phyloP scores from a whole-genome alignment of 352 stramenopile species.

The Phytophthora vignae region DNA sequence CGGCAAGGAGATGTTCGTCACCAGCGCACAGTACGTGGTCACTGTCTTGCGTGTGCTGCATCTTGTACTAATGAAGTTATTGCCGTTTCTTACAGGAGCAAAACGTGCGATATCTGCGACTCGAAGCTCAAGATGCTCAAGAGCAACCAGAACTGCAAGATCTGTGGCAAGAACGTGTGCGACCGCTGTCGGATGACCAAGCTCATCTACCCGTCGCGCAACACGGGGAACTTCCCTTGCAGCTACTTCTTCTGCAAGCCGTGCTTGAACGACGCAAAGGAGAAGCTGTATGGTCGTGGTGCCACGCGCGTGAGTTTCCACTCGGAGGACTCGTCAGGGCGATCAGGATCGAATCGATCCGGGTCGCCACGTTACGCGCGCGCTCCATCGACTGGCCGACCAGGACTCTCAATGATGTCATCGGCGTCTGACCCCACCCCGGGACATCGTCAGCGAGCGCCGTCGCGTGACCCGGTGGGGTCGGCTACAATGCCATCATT shows the following conservation, averaged over 20 bases:
- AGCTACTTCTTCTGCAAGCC: conserved; percentile 67
- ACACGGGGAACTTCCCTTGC: conserved; percentile 62
- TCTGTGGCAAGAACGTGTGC: conserved; percentile 75
- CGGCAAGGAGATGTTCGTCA: conserved; percentile 60
- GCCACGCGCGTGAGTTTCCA: conserved; percentile 47
- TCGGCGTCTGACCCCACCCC: conserved; percentile 30
- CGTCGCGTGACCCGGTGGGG: conserved; percentile 26
- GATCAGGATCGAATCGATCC: conserved; percentile 35
- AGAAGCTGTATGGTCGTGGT: conserved; percentile 47
- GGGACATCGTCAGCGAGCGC: conserved; percentile 17
- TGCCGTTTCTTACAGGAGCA: conserved; percentile 33
- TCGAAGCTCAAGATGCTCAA: conserved; percentile 64
- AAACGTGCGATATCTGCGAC: conserved; percentile 70
- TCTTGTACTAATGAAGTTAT: conserved; percentile 5
- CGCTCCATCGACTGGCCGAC: conserved; percentile 19
- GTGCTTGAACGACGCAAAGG: conserved; percentile 56
- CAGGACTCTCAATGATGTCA: conserved; percentile 35
- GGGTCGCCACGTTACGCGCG: conserved; percentile 27
- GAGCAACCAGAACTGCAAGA: conserved; percentile 65
- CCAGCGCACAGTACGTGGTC: conserved; percentile 49
- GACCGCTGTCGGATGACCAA: conserved; percentile 69
- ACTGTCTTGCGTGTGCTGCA: not conserved
- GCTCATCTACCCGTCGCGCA: conserved; percentile 59
- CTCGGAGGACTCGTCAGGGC: conserved; percentile 44
- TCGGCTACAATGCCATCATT: conserved; percentile 17